Percentiles rank a stretch among this genome's conserved stretches.
These are phyloP conservation scores for Neopestalotiopsis rosae DNA, from an alignment of 2,329 filamentous ascomycete genomes.

Conservation along the genomic window DNA sequence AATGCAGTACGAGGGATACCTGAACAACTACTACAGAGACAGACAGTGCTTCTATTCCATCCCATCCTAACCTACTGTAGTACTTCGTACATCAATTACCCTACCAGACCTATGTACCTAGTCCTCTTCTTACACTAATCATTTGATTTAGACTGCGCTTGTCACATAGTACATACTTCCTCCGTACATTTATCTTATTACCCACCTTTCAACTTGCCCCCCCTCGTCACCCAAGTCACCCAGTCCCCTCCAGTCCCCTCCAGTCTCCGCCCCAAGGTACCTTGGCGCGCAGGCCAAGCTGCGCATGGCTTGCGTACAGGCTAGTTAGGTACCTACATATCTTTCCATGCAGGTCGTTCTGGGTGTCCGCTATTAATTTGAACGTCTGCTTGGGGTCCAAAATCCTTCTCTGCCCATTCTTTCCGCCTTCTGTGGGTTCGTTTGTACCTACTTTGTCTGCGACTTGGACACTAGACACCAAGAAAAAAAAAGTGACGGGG, in stretches of 20 bases:
- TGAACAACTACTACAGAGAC: no score
- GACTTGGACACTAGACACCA: neutral
- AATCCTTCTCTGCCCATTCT: slow-evolving; percentile 17
- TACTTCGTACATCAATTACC: no score
- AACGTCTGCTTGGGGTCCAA: slow-evolving; percentile 18
- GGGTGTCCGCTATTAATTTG: slow-evolving; percentile 16
- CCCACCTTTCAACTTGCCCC: neutral
- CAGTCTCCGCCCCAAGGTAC: neutral
- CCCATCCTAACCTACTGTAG: no score
- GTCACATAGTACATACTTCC: neutral
- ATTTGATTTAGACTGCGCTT: neutral
- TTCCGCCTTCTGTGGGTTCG: slow-evolving; percentile 12
- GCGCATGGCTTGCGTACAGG: neutral
- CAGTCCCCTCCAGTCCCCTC: no score
- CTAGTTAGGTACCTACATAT: neutral
- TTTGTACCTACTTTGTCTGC: slow-evolving; percentile 11
- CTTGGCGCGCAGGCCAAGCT: neutral
- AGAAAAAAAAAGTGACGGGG: neutral
- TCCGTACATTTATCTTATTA: neutral
- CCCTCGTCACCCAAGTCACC: neutral
- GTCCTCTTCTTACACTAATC: neutral
- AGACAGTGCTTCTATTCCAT: no score
- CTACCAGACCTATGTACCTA: neutral
- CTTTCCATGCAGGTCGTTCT: neutral
- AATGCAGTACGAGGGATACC: no score